Evolutionary conservation across 1,284 basidiomycete species (phyloP).

Genomic region (Apiotrichum veenhuisii): DNA sequence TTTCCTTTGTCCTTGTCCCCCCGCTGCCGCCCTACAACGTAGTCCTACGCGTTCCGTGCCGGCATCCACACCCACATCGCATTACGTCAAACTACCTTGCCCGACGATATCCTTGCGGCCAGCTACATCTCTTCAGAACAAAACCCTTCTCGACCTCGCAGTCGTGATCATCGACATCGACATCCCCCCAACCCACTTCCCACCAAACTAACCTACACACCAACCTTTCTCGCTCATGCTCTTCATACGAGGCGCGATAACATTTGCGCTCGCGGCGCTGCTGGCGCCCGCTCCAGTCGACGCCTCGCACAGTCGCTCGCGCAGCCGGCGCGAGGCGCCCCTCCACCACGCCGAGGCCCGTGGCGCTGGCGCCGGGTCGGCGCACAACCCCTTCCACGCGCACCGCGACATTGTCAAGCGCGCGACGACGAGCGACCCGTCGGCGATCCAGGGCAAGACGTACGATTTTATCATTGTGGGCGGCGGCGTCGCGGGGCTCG

Average conservation of each 20-base stretch:
- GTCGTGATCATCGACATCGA: no score
- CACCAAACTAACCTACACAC: neutral
- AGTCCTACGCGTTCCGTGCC: no score
- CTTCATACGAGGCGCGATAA: neutral
- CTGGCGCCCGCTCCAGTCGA: neutral
- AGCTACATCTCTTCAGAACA: neutral
- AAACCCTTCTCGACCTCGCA: no score
- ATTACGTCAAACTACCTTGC: no score
- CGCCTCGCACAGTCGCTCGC: neutral
- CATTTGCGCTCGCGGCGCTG: neutral
- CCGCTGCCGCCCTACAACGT: neutral
- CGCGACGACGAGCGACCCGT: slow-evolving; percentile 28
- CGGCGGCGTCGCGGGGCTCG: slow-evolving; percentile 69
- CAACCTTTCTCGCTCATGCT: neutral
- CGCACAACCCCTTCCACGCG: slow-evolving; percentile 7
- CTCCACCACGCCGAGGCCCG: neutral
- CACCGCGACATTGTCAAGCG: slow-evolving; percentile 14
- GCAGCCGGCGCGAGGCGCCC: neutral
- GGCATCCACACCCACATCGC: no score
- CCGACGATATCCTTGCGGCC: no score
- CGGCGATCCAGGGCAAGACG: slow-evolving; percentile 25
- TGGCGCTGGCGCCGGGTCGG: neutral
- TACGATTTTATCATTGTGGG: slow-evolving; percentile 49
- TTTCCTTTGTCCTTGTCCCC: neutral
- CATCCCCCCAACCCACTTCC: neutral